phyloP scores from a whole-genome alignment of 371 early-diverging fungal genomes.

The Zychaea mexicana region DNA sequence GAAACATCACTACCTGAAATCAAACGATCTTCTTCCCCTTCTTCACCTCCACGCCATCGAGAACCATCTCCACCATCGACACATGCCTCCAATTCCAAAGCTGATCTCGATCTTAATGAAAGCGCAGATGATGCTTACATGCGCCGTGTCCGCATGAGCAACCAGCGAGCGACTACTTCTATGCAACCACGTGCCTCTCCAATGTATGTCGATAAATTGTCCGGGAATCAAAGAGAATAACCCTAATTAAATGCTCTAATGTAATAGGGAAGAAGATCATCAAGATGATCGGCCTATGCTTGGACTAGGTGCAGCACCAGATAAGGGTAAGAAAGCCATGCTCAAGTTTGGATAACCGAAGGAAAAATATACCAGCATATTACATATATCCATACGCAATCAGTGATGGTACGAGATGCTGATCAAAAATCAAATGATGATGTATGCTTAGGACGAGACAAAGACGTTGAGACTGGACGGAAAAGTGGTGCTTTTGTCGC shows the following conservation, averaged over 20 bases:
- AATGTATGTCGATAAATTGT: neutral
- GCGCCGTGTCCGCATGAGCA: conserved; percentile 46
- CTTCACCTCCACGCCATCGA: conserved; percentile 8
- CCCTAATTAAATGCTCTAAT: neutral
- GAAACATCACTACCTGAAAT: neutral
- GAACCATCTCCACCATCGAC: conserved; percentile 11
- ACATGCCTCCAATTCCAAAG: neutral
- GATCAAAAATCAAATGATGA: neutral
- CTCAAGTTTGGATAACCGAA: conserved; percentile 43
- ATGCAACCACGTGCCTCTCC: neutral
- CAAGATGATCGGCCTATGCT: conserved; percentile 8
- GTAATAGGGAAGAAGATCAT: neutral
- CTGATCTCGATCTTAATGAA: conserved; percentile 39
- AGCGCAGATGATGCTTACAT: conserved; percentile 77
- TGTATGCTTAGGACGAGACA: conserved; percentile 32
- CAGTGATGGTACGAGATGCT: neutral
- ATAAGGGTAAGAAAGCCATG: conserved; percentile 37
- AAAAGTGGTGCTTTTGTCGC: conserved; percentile 37
- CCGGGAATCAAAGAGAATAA: neutral
- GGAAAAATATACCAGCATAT: conserved; percentile 10
- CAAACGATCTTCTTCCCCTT: conserved; percentile 6
- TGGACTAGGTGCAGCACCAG: conserved; percentile 25
- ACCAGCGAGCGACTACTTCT: neutral
- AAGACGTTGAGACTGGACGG: conserved; percentile 40
- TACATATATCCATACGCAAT: neutral